These are phyloP conservation scores for Diaporthe sp. DNA, from an alignment of 2,329 filamentous ascomycete genomes.

Conservation along the genomic window DNA sequence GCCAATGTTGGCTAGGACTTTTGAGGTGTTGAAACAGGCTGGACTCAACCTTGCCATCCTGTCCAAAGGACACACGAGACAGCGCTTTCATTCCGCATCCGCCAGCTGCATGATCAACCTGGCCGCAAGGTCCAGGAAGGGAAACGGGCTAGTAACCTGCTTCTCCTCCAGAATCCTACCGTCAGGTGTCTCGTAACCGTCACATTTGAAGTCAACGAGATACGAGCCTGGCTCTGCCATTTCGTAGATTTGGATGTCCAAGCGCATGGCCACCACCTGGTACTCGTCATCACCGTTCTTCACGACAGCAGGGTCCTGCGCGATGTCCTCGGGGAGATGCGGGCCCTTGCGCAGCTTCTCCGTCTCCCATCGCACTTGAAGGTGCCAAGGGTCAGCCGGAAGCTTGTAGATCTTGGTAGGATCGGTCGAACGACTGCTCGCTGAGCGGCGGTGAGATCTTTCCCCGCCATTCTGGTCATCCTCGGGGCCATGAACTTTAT, in stretches of 20 bases:
- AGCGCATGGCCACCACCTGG: conserved; percentile 88
- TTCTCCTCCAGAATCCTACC: conserved; percentile 88
- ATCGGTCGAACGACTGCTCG: conserved; percentile 54
- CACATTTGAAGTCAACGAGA: conserved; percentile 98
- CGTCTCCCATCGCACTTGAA: conserved; percentile 89
- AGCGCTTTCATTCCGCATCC: conserved; percentile 70
- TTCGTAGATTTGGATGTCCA: conserved; percentile 96
- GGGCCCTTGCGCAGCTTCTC: conserved; percentile 62
- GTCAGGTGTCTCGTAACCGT: conserved; percentile 87
- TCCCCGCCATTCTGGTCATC: conserved; percentile 54
- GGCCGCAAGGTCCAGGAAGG: conserved; percentile 93
- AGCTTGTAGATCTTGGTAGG: conserved; percentile 77
- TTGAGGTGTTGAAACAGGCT: neutral
- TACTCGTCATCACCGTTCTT: conserved; percentile 57
- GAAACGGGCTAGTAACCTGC: conserved; percentile 93
- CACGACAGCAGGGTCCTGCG: conserved; percentile 42
- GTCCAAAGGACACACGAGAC: neutral
- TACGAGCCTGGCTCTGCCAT: conserved; percentile 88
- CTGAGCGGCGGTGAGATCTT: conserved; percentile 42
- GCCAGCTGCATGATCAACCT: conserved; percentile 93
- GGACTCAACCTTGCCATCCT: neutral
- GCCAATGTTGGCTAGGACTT: neutral
- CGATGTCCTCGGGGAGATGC: conserved; percentile 44
- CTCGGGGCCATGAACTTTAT: conserved; percentile 56
- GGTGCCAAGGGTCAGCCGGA: conserved; percentile 95